Evolutionary conservation across 495 filamentous ascomycete species (phyloP).

Genomic region (Clavariopsis aquatica): DNA sequence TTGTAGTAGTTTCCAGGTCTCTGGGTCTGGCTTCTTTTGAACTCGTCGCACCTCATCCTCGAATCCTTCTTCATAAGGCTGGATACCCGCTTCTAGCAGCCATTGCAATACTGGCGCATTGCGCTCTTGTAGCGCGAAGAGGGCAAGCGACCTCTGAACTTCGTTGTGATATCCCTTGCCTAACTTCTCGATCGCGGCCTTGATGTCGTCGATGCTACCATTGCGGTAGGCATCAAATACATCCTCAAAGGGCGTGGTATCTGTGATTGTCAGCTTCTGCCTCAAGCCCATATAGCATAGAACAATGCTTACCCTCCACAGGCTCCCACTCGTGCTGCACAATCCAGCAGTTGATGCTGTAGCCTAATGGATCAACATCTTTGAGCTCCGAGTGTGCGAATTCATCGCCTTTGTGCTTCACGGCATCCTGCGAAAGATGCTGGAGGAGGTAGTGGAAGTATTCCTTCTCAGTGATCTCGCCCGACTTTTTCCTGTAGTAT

Average conservation of each 20-base stretch:
- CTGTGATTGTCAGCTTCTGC: neutral
- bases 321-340: neutral
- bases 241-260: neutral
- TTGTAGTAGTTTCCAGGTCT: conserved; percentile 3
- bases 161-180: neutral
- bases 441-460: conserved; percentile 17
- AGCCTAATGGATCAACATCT: conserved; percentile 9
- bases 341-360: conserved; percentile 8
- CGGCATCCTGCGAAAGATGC: neutral
- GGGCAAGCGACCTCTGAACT: neutral
- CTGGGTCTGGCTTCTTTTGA: conserved; percentile 2
- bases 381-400: neutral
- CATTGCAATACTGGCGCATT: conserved; percentile 6
- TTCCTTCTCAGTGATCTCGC: neutral
- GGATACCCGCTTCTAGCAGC: conserved; percentile 4
- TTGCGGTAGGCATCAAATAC: conserved; percentile 4
- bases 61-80: conserved; percentile 1
- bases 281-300: neutral
- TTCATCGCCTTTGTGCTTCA: conserved; percentile 8
- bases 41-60: conserved; percentile 16
- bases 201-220: neutral
- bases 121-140: conserved; percentile 4
- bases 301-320: neutral
- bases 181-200: neutral
- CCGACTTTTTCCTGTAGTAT: conserved; percentile 2